Base-by-base conservation (phyloP, 768 basidiomycete genomes). In the Tremella mesenterica region DNA sequence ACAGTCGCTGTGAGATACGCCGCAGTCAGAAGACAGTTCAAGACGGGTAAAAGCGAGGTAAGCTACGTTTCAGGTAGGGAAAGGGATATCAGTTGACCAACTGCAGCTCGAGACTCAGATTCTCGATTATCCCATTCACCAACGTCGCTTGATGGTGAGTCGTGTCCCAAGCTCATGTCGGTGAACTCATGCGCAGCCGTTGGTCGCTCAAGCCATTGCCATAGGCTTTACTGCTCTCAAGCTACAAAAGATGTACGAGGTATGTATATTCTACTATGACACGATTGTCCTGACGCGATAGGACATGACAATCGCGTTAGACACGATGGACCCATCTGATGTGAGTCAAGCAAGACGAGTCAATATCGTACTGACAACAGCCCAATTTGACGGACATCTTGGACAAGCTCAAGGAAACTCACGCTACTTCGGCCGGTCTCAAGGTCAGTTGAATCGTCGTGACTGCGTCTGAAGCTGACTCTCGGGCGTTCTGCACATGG, bases 401-500 rank as follows among this genome's bases (percentile, higher is more conserved):
- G 18, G 75, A 75, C 36, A 77, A 74, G 65, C 64, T 77, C 50
- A 76, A 76, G 57, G 76, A 77, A 61, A 75, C 74, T 14, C 76
- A 77, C 52, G 75, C 75, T 7, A 77, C 76, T 0, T 75, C 73
- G 6, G 75, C 76, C 0, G 76, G 75, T 1, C 61, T 77, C 20
- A 77, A 77, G 64, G n/a, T n/a, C n/a, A n/a, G n/a, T n/a, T n/a
- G n/a, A n/a, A n/a, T n/a, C n/a, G n/a, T n/a, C n/a, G n/a, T n/a
- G n/a, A n/a, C n/a, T n/a, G n/a, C n/a, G n/a, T n/a, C n/a, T n/a
- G n/a, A n/a, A n/a, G n/a, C n/a, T n/a, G n/a, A n/a, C n/a, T n/a
- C n/a, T n/a, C n/a, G n/a, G n/a, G 71, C 76, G 6, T 76, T 76
- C 66, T 77, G 75, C 58, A 77, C 76, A 0, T 77, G 76, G 76